A percentile compares a stretch with the other conserved stretches of the same genome.
Conservation (phyloP, 1,139 yeast genomes). For the Hyphopichia khmerensis region DNA sequence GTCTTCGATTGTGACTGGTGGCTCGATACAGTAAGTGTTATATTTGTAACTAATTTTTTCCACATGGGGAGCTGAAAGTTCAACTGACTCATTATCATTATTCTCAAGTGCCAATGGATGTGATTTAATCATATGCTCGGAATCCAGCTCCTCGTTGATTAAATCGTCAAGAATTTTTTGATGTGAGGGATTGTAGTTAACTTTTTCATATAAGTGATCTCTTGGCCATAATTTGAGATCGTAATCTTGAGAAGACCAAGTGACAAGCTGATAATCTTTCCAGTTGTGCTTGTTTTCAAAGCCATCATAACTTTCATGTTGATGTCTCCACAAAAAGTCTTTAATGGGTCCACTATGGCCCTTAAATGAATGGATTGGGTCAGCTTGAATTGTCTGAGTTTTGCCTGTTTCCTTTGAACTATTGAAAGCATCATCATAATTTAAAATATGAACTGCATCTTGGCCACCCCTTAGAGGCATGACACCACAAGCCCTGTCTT, state of each 20-base stretch:
- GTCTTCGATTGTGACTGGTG: constrained; percentile 37
- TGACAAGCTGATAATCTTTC: constrained; percentile 82
- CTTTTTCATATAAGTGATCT: constrained; percentile 57
- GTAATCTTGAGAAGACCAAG: constrained; percentile 86
- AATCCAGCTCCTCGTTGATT: constrained; percentile 19
- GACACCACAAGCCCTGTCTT: constrained; percentile 71
- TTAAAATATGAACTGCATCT: constrained; percentile 68
- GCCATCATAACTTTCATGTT: constrained; percentile 39
- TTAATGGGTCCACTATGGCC: constrained; percentile 86
- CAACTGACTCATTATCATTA: constrained; percentile 4
- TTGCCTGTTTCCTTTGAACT: constrained; percentile 23
- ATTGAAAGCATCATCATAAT: constrained; percentile 50
- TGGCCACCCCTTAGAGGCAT: constrained; percentile 91
- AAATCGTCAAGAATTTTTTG: constrained; percentile 24
- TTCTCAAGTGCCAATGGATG: neutral
- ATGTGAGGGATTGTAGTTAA: constrained; percentile 51
- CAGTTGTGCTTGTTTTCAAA: constrained; percentile 53
- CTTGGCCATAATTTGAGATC: constrained; percentile 85
- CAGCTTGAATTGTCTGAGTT: constrained; percentile 26
- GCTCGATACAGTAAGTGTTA: constrained; percentile 39
- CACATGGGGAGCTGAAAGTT: neutral
- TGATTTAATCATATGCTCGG: constrained; percentile 8
- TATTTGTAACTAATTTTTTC: constrained; percentile 19
- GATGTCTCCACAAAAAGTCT: constrained; percentile 83
- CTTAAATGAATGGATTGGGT: constrained; percentile 60